Evolutionary conservation across 345 rosid species (phyloP).

Genomic region (Heritiera littoralis): DNA sequence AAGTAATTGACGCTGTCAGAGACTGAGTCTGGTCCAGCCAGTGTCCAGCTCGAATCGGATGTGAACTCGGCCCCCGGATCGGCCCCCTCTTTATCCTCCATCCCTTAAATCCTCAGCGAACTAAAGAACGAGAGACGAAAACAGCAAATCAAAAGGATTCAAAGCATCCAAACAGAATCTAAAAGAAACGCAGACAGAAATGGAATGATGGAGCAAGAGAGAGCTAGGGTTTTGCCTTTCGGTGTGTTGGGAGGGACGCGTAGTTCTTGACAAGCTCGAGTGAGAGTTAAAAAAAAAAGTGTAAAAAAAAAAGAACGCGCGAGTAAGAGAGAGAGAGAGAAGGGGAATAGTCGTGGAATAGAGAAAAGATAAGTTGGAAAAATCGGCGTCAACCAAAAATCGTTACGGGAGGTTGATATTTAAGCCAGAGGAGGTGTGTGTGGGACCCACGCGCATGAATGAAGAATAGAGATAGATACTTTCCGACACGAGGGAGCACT

Average conservation of each 20-base stretch:
- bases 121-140: conserved; percentile 4
- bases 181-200: neutral
- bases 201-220: conserved; percentile 8
- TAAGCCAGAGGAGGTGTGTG: conserved; percentile 12
- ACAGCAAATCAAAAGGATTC: neutral
- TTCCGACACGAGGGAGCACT: conserved; percentile 31
- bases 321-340: neutral
- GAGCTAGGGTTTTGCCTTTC: conserved; percentile 49
- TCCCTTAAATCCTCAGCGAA: conserved; percentile 1
- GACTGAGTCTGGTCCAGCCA: conserved; percentile 31
- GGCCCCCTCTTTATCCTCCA: conserved; percentile 39
- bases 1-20: conserved; percentile 50
- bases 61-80: conserved; percentile 45
- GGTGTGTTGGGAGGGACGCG: conserved; percentile 37
- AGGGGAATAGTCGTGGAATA: neutral
- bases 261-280: conserved; percentile 21
- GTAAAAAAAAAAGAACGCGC: neutral
- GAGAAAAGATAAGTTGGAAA: conserved; percentile 33
- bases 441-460: conserved; percentile 46
- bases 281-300: neutral
- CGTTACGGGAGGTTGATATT: conserved; percentile 33
- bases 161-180: conserved; percentile 12
- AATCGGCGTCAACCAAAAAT: conserved; percentile 38
- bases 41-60: conserved; percentile 39
- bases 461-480: conserved; percentile 22